These are phyloP conservation scores for Neostapfia colusana DNA, from an alignment of 176 grass and related monocot species.

Conservation along the genomic window DNA sequence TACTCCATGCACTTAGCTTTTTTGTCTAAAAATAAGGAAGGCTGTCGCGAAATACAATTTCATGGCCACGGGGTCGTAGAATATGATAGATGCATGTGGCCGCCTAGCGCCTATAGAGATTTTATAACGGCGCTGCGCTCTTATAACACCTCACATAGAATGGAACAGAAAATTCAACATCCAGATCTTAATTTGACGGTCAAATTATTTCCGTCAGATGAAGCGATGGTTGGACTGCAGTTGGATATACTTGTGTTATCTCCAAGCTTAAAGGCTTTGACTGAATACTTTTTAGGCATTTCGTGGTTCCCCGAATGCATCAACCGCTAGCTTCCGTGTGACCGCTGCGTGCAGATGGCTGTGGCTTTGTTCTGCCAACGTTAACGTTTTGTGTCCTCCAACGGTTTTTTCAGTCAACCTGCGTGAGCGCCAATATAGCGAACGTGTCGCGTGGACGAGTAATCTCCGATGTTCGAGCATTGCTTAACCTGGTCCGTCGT, in stretches of 20 bases:
- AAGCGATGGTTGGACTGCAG: background rate
- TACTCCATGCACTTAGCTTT: slow-evolving; percentile 5
- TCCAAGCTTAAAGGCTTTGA: slow-evolving; percentile 27
- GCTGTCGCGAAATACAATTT: background rate
- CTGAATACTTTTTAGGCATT: background rate
- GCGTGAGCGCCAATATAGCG: slow-evolving; percentile 29
- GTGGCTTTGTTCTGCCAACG: slow-evolving; percentile 34
- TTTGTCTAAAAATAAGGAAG: background rate
- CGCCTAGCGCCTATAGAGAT: background rate
- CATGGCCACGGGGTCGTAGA: background rate
- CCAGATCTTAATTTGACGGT: background rate
- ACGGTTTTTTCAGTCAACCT: slow-evolving; percentile 33
- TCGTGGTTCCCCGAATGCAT: background rate
- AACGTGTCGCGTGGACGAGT: slow-evolving; percentile 18
- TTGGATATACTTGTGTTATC: background rate
- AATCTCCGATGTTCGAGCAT: background rate
- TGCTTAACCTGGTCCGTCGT: background rate
- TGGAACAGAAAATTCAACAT: background rate
- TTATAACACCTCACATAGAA: background rate
- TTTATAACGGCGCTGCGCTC: background rate
- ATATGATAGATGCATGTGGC: background rate
- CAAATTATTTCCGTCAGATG: background rate
- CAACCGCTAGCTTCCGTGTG: slow-evolving; percentile 20
- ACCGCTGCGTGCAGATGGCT: background rate
- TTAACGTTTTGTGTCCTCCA: slow-evolving; percentile 27